These are phyloP conservation scores for Glycine latifolia DNA, from an alignment of 306 rosid species.

Conservation along the genomic window DNA sequence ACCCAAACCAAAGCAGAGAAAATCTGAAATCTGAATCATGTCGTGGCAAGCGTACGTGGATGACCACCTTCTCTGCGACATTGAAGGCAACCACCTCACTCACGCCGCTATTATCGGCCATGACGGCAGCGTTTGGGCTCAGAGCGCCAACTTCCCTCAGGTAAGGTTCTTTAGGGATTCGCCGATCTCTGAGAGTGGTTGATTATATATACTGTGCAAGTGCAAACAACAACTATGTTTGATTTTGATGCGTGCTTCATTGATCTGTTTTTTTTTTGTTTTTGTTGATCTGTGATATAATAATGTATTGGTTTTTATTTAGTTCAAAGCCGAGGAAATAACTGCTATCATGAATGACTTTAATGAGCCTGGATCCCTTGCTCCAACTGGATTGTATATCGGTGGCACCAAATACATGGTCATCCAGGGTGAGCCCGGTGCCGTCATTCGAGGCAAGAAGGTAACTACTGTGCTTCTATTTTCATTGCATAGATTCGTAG, in stretches of 20 bases:
- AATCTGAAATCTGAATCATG: not conserved
- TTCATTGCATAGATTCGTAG: too few relatives aligned
- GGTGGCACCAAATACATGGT: constrained; percentile 93
- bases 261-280: too few relatives aligned
- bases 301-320: too few relatives aligned
- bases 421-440: constrained; percentile 85
- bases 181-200: too few relatives aligned
- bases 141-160: constrained; percentile 80
- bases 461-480: constrained; percentile 34
- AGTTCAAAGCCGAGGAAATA: constrained; percentile 78
- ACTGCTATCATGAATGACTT: constrained; percentile 67
- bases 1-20: too few relatives aligned
- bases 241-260: too few relatives aligned
- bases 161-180: too few relatives aligned
- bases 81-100: constrained; percentile 71
- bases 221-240: too few relatives aligned
- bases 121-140: constrained; percentile 92
- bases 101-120: constrained; percentile 84
- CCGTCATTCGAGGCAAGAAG: constrained; percentile 93
- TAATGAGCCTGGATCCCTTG: constrained; percentile 81
- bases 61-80: constrained; percentile 84
- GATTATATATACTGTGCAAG: too few relatives aligned
- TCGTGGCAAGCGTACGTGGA: constrained; percentile 43
- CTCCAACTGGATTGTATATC: constrained; percentile 80
- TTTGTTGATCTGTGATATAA: too few relatives aligned